phyloP scores from a whole-genome alignment of 768 basidiomycete genomes.

The Sporobolomyces phaffii region DNA sequence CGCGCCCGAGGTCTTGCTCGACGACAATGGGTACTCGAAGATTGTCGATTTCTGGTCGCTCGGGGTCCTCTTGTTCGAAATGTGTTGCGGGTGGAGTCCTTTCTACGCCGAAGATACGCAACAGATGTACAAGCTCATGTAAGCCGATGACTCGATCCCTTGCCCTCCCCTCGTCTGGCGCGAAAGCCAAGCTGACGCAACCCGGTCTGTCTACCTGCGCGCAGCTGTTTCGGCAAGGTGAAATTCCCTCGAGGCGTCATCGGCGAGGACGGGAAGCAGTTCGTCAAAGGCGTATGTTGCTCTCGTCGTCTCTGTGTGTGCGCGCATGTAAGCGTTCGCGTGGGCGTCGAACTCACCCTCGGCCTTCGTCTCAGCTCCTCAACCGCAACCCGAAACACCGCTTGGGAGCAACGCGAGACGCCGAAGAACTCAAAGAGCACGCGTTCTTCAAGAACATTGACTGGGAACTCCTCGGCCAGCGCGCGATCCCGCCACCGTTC shows the following conservation, averaged over 20 bases:
- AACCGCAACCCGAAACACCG: constrained; percentile 99
- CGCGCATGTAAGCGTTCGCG: background rate
- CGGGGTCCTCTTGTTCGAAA: constrained; percentile 93
- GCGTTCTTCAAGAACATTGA: constrained; percentile 87
- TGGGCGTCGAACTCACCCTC: too few species aligned
- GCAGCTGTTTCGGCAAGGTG: constrained; percentile 97
- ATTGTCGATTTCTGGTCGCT: constrained; percentile 96
- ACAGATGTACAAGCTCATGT: constrained; percentile 87
- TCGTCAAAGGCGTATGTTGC: constrained; percentile 88
- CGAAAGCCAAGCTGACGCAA: background rate
- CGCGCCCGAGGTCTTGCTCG: constrained; percentile 94
- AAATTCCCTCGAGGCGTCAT: constrained; percentile 95
- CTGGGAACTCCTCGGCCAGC: constrained; percentile 76
- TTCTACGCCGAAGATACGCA: constrained; percentile 99
- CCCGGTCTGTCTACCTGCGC: background rate
- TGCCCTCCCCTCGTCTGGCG: background rate
- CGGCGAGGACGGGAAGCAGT: constrained; percentile 95
- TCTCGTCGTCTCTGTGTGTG: constrained; percentile 12
- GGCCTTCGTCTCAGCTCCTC: constrained; percentile 65
- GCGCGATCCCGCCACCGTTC: constrained; percentile 93
- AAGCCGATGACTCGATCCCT: background rate
- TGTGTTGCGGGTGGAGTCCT: constrained; percentile 99
- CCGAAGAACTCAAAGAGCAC: constrained; percentile 91
- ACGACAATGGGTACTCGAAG: constrained; percentile 96
- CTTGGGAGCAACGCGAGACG: constrained; percentile 80